Conservation (phyloP, 1,139 yeast species). For the Geotrichum restrictum region DNA sequence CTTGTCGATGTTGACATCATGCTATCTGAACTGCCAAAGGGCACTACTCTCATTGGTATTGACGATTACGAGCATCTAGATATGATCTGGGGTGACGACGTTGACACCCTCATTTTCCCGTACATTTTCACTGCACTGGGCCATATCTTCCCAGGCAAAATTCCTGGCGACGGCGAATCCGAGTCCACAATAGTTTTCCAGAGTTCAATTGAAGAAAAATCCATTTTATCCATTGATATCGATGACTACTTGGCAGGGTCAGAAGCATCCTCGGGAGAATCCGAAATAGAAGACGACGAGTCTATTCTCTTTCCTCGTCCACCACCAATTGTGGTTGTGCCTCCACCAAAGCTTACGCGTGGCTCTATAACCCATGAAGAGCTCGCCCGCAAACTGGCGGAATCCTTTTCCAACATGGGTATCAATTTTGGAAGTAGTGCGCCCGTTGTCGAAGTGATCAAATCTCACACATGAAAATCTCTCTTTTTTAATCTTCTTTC, state of each 20-base stretch:
- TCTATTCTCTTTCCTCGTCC: not conserved
- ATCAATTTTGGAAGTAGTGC: slow-evolving; percentile 21
- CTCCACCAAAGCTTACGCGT: not conserved
- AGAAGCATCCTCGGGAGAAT: not conserved
- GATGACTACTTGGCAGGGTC: slow-evolving; percentile 1
- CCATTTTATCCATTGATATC: not conserved
- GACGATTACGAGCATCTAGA: slow-evolving; percentile 77
- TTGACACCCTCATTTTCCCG: slow-evolving; percentile 50
- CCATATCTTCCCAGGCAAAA: not conserved
- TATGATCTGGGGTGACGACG: slow-evolving; percentile 79
- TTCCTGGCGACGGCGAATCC: not conserved
- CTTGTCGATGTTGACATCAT: slow-evolving; percentile 79
- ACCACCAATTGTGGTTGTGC: not conserved
- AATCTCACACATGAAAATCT: slow-evolving; percentile 10
- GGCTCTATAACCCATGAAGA: slow-evolving; percentile 11
- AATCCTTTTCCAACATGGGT: slow-evolving; percentile 19
- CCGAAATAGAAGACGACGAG: not conserved
- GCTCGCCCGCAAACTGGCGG: slow-evolving; percentile 17
- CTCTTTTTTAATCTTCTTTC: not conserved
- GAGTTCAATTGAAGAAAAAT: not conserved
- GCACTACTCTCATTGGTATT: slow-evolving; percentile 47
- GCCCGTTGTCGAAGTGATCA: slow-evolving; percentile 22
- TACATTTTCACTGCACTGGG: slow-evolving; percentile 43
- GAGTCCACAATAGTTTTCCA: not conserved
- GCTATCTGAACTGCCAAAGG: slow-evolving; percentile 52